These are phyloP conservation scores for Thraustochytrium striatum DNA, from an alignment of 352 stramenopile species.

Conservation along the genomic window DNA sequence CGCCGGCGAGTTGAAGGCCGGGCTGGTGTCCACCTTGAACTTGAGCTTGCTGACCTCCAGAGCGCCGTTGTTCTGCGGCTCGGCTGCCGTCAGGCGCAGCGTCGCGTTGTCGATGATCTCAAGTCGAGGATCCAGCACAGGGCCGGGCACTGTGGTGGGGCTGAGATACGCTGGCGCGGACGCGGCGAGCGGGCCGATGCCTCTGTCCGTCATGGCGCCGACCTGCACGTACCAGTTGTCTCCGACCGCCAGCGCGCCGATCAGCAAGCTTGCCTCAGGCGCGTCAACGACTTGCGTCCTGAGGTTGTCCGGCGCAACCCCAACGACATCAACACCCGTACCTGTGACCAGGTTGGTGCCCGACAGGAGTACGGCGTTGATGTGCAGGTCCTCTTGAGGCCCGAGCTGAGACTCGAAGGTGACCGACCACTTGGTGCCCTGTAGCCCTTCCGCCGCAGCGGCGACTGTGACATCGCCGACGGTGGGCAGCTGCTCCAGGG, in stretches of 20 bases:
- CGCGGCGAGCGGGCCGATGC: not conserved
- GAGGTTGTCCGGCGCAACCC: not conserved
- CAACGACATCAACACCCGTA: not conserved
- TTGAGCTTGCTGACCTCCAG: not conserved
- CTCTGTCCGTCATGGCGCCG: slow-evolving; percentile 1
- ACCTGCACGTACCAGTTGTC: slow-evolving; percentile 11
- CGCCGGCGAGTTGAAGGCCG: not conserved
- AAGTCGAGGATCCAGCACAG: not conserved
- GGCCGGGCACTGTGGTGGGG: not conserved
- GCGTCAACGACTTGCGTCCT: slow-evolving; percentile 37
- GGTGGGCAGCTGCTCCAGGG: slow-evolving; percentile 70
- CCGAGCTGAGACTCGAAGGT: slow-evolving; percentile 13
- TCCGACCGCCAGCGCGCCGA: not conserved
- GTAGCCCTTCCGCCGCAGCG: not conserved
- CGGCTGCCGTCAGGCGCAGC: not conserved
- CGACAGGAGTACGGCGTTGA: slow-evolving; percentile 1
- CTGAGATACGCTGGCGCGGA: not conserved
- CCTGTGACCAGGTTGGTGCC: not conserved
- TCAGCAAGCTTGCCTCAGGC: slow-evolving; percentile 1
- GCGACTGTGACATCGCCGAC: slow-evolving; percentile 68
- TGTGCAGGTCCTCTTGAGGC: not conserved
- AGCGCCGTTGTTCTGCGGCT: slow-evolving; percentile 9
- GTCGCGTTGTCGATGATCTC: not conserved
- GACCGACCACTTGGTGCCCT: slow-evolving; percentile 1
- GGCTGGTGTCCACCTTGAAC: not conserved